A percentile compares a stretch with the other conserved stretches of the same genome.
Conservation (phyloP, 345 rosid species). For the Acer negundo region DNA sequence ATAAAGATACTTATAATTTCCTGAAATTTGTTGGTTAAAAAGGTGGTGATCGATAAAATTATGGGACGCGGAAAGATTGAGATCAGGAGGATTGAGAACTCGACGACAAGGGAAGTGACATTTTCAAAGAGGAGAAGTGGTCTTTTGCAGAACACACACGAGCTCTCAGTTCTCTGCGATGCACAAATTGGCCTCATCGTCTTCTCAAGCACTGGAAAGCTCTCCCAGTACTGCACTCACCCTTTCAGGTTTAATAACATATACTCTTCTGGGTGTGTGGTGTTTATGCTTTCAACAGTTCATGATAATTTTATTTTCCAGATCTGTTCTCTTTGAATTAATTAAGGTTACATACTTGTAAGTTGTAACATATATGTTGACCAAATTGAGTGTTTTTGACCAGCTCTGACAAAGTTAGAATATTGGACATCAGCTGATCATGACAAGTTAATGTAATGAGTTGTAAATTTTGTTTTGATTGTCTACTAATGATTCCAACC, state of each 20-base stretch:
- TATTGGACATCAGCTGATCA: too few species aligned
- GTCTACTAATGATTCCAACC: not conserved
- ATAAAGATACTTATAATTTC: not conserved
- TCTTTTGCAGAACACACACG: slow-evolving; percentile 48
- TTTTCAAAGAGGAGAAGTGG: slow-evolving; percentile 25
- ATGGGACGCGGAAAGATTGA: slow-evolving; percentile 51
- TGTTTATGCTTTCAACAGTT: too few species aligned
- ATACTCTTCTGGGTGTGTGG: too few species aligned
- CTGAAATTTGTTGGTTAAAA: not conserved
- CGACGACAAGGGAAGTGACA: slow-evolving; percentile 45
- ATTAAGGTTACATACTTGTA: too few species aligned
- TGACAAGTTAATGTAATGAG: not conserved
- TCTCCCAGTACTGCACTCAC: slow-evolving; percentile 34
- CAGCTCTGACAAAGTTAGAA: too few species aligned
- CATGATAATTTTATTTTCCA: too few species aligned
- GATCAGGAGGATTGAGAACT: slow-evolving; percentile 48
- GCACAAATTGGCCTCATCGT: slow-evolving; percentile 54
- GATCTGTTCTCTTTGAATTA: too few species aligned
- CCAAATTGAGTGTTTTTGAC: too few species aligned
- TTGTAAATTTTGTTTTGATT: not conserved
- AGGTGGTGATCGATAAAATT: not conserved
- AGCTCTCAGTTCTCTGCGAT: slow-evolving; percentile 49
- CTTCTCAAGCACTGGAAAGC: slow-evolving; percentile 50
- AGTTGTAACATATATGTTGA: too few species aligned
- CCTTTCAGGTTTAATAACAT: too few species aligned